Percentiles rank a stretch among this genome's conserved stretches.
Evolutionary conservation across 345 rosid species (phyloP).

Genomic region (Populus simonii): DNA sequence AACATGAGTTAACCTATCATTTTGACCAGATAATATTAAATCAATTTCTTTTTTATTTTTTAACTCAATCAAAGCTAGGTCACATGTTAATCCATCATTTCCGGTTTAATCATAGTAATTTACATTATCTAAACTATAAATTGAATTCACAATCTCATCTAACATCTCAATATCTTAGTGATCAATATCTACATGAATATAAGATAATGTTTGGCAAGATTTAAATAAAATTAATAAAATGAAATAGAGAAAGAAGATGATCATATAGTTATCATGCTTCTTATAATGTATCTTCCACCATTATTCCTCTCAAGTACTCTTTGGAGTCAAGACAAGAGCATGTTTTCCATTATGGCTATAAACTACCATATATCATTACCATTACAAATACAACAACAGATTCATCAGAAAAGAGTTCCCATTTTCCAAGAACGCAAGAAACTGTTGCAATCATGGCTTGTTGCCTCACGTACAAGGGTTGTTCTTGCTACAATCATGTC

Average conservation of each 20-base stretch:
- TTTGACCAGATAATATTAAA: rapidly evolving
- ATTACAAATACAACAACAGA: background rate
- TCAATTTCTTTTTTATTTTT: too few species aligned
- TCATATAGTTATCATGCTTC: background rate
- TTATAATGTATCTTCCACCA: background rate
- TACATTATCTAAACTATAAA: too few species aligned
- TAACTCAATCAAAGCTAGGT: too few species aligned
- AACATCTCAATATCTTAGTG: too few species aligned
- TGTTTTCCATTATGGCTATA: background rate
- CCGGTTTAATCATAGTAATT: too few species aligned
- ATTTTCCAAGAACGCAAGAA: background rate
- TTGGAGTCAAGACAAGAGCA: background rate
- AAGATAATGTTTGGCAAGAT: too few species aligned
- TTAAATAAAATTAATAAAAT: too few species aligned
- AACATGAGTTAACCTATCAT: rapidly evolving
- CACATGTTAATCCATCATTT: too few species aligned
- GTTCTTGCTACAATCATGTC: constrained; percentile 2
- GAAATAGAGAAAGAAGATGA: background rate
- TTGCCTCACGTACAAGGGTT: background rate
- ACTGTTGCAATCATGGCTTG: background rate
- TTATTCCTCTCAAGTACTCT: background rate
- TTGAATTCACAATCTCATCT: too few species aligned
- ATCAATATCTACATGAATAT: too few species aligned
- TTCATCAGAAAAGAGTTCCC: background rate
- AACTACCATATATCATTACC: background rate